Percentiles rank a stretch among this genome's conserved stretches.
These are phyloP conservation scores for Leccinum barrowsii DNA, from an alignment of 768 basidiomycete species.

Conservation along the genomic window DNA sequence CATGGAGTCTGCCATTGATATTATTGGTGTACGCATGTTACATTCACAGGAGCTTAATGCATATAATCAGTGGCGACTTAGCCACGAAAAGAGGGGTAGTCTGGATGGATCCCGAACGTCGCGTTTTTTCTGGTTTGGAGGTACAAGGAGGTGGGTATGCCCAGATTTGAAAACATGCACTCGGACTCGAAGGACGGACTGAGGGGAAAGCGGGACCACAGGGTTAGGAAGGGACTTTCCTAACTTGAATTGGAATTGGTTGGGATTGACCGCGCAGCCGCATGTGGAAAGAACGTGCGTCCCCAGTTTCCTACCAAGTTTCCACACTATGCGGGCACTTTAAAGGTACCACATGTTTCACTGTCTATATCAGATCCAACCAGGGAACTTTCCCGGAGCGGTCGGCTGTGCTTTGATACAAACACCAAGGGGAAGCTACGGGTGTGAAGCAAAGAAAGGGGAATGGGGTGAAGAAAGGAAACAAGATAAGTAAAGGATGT, in stretches of 20 bases:
- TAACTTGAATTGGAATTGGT: neutral
- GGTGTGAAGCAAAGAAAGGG: neutral
- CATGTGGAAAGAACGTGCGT: neutral
- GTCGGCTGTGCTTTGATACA: neutral
- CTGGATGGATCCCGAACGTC: neutral
- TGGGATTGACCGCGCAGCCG: neutral
- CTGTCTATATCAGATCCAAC: neutral
- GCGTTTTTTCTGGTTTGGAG: neutral
- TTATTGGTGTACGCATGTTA: conserved; percentile 1
- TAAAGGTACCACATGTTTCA: neutral
- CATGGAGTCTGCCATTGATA: neutral
- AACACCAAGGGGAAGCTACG: neutral
- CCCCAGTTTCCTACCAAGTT: neutral
- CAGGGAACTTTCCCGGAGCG: neutral
- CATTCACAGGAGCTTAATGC: neutral
- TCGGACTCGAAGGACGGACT: neutral
- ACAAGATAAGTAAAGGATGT: too few species aligned
- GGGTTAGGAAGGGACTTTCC: neutral
- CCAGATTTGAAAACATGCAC: neutral
- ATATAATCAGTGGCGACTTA: neutral
- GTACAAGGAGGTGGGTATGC: neutral
- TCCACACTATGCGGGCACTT: neutral
- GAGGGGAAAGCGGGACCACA: neutral
- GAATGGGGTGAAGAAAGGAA: neutral
- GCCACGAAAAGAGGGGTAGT: neutral